Base-by-base conservation (phyloP, 2,329 filamentous ascomycete species). In the Stenocarpella maydis region DNA sequence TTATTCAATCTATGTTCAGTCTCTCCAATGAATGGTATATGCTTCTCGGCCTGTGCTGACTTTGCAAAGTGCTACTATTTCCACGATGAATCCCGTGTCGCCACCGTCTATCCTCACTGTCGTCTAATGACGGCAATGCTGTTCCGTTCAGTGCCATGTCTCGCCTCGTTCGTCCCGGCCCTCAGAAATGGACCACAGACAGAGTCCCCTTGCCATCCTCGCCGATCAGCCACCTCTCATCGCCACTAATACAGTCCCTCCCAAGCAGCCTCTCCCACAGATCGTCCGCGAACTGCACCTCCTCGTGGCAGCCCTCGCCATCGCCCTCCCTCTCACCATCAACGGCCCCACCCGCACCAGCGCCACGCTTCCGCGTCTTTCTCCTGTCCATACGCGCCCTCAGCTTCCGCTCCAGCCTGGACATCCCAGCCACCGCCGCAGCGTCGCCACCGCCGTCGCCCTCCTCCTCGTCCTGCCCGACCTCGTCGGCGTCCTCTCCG, bases 201-300 rank as follows among this genome's bases (percentile, higher is more conserved):
- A 91, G 76, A 70, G 83, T 81, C 39, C 85, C 82, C 10, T 80
- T 75, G 1, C 73, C 71, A 74, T 88, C 88, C 78, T 90, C 86
- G 0, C 89, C 88, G 14, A 91, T 77, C n/a, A 91, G 65, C 83
- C 88, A 90, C 67, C 86, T 78, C 76, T 91, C 88, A 71, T 89
- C 86, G 1, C 88, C 89, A 43, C 78, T 83, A 19, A 91, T 86
- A 70, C 81, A 82, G 1, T 86, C 88, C 73, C 83, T 86, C 1
- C 76, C 82, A 55, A 87, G 77, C 41, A 91, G 75, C 74, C 86
- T 80, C 24, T 76, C 74, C 80, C 85, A 86, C 63, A 86, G 77
- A 6, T 79, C 77, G 41, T 83, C 79, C 4, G 74, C 72, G 55
- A 87, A 83, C 61, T 80, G 78, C 4, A 80, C 77, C 74, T 85